A percentile compares a stretch with the other conserved stretches of the same genome.
Evolutionary conservation across 768 basidiomycete species (phyloP).

Genomic region (Termitomyces sp.): DNA sequence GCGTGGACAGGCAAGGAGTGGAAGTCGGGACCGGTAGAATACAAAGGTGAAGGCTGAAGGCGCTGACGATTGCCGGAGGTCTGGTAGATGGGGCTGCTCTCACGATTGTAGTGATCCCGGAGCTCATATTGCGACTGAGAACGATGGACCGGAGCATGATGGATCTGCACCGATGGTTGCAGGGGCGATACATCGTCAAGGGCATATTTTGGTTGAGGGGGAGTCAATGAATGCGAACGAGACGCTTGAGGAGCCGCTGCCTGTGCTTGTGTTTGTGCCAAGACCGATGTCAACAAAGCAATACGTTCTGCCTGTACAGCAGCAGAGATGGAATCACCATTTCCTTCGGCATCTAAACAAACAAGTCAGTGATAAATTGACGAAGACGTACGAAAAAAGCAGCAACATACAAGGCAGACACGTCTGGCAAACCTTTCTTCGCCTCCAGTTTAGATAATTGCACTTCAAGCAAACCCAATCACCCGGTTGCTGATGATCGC

Average conservation of each 20-base stretch:
- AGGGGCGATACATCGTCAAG: slow-evolving; percentile 32
- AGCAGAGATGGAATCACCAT: slow-evolving; percentile 81
- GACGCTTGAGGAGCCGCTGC: slow-evolving; percentile 14
- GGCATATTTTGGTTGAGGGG: slow-evolving; percentile 34
- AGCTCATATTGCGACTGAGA: slow-evolving; percentile 48
- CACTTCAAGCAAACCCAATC: slow-evolving; percentile 84
- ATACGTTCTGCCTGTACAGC: slow-evolving; percentile 85
- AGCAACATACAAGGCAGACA: slow-evolving; percentile 69
- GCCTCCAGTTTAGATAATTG: slow-evolving; percentile 83
- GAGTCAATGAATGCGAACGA: slow-evolving; percentile 41
- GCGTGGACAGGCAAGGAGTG: slow-evolving; percentile 26
- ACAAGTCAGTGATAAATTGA: slow-evolving; percentile 1
- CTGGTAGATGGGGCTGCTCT: slow-evolving; percentile 51
- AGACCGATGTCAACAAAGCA: slow-evolving; percentile 68
- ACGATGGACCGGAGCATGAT: slow-evolving; percentile 37
- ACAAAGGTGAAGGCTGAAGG: slow-evolving; percentile 30
- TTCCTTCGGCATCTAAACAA: slow-evolving; percentile 72
- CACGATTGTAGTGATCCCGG: slow-evolving; percentile 32
- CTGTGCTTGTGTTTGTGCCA: slow-evolving; percentile 45
- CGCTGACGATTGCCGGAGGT: slow-evolving; percentile 41
- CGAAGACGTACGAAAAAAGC: slow-evolving; percentile 2
- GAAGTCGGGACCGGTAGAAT: slow-evolving; percentile 30
- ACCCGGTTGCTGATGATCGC: slow-evolving; percentile 50
- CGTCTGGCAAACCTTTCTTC: slow-evolving; percentile 86
- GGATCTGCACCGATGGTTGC: slow-evolving; percentile 16